Conservation (phyloP, 257 asterid species). For the Salvia miltiorrhiza region DNA sequence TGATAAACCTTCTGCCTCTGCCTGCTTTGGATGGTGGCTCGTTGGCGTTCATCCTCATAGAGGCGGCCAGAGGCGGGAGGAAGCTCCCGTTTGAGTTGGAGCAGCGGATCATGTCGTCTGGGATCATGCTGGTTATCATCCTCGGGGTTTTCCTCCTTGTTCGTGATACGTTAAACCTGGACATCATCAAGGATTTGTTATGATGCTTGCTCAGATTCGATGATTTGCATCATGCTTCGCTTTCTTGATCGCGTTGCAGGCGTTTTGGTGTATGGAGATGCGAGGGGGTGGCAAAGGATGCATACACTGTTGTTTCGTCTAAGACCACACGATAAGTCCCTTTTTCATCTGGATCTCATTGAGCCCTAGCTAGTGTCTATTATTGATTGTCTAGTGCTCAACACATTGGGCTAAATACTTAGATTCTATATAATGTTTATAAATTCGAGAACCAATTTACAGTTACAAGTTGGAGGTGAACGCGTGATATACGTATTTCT, state of each 20-base stretch:
- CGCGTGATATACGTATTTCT: background rate
- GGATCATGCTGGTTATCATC: conserved; percentile 63
- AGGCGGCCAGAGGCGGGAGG: conserved; percentile 94
- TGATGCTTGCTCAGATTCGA: conserved; percentile 31
- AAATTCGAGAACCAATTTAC: background rate
- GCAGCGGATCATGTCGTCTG: conserved; percentile 90
- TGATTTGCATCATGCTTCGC: background rate
- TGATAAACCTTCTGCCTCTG: conserved; percentile 88
- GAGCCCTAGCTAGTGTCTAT: conserved; percentile 13
- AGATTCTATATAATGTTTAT: background rate
- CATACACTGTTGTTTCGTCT: background rate
- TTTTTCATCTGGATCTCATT: conserved; percentile 15
- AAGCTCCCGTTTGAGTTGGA: conserved; percentile 86
- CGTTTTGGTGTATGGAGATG: background rate
- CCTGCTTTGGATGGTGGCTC: conserved; percentile 97
- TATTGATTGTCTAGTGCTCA: conserved; percentile 14
- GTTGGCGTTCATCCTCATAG: conserved; percentile 74
- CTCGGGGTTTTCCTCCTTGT: conserved; percentile 85
- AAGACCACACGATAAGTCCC: conserved; percentile 3
- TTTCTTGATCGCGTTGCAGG: conserved; percentile 9
- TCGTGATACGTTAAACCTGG: conserved; percentile 87
- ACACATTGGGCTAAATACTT: conserved; percentile 6
- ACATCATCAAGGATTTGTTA: conserved; percentile 70
- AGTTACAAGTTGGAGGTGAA: conserved; percentile 1
- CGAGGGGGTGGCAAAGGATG: background rate